Base-by-base conservation (phyloP, 352 stramenopile genomes). In the Phytophthora rubi region DNA sequence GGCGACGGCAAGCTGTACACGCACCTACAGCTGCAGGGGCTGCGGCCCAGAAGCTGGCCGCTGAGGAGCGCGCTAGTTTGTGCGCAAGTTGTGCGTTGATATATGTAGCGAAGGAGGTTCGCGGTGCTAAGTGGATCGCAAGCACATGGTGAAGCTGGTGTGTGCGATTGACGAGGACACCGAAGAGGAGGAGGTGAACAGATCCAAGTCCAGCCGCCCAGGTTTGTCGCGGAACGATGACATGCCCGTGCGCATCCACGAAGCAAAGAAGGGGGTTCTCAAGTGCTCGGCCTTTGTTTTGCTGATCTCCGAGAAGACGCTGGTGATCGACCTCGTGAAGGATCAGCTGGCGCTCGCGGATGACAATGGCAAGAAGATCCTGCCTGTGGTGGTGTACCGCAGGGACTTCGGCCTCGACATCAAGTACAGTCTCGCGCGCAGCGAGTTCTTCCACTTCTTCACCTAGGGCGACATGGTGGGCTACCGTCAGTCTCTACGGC, bases 341-440 rank as follows among this genome's bases (percentile, higher is more conserved):
- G 86, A 94, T 53, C 86, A 95, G 59, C 72, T 95, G 13, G 86
- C 88, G 12, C 94, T 94, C 51, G 88, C 86, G 0, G 88, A 95
- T 65, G 86, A 93, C 75, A 95, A 95, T 61, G 86, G 88, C 54
- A 94, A 94, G 68, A 85, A 81, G 28, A 93, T 95, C 53, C 68
- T 94, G 18, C 86, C 88, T 0, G 77, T 95, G 0, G 86, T 92
- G 6, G 81, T 89, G 0, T 90, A 93, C 48, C 76, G 70, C 35
- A 76, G 92, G 48, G 73, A 86, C 48, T 86, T 95, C 53, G 78
- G 68, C 12, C 73, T 93, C 28, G 88, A 92, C 37, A 80, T 92
- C 62, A 88, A 93, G 77, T 95, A 94, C 68, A 91, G 70, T n/a
- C 77, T 95, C 5, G 76, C 86, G 37, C 83, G 88, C 9, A 93